Evolutionary conservation across 228 moss, liverwort and hornwort genomes (phyloP), one percentile per base, ranked within the genome.

Genomic region (Sphagnum magellanicum): DNA sequence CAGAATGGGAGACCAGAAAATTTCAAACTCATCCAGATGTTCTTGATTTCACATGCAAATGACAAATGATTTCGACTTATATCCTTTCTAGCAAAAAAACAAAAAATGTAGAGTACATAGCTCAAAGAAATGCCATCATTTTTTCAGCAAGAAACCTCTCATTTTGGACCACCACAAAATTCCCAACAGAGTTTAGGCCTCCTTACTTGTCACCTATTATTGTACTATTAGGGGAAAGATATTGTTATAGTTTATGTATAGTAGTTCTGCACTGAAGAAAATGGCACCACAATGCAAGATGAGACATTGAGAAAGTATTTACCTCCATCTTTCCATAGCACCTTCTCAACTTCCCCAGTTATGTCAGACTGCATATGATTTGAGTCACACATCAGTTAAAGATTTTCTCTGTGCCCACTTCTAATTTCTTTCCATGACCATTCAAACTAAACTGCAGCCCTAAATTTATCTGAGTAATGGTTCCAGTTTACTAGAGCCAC

Each of bases 291-390:
- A 55, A 12, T 8, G 55, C 12, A 12, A 12, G 55, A 55, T 55
- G 55, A 55, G 12, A 12, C 4, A 16, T 49, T 61, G n/a, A 9
- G 48, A 10, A 60, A 47, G 67, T 47, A 76, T 71, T 71, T 81
- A 94, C 94, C 91, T 90, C 92, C 92, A 74, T 92, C 91, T 49
- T 81, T 80, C 87, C 86, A 96, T 50, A 91, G 76, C 60, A 96
- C 65, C 67, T 91, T 79, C 64, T 87, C 92, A 53, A 96, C 77
- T 83, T 81, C 83, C 71, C 95, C 92, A 65, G 77, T 79, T 4
- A 92, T 81, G 63, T 84, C 75, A 66, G 89, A 81, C 92, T 92
- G 83, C 69, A 75, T 66, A 8, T 12, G 52, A 16, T 8, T 10
- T 67, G 10, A 5, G 15, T 9, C 32, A 4, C 64, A 7, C 11